Conservation (phyloP, 208 protist genomes). For the Crithidia bombi region DNA sequence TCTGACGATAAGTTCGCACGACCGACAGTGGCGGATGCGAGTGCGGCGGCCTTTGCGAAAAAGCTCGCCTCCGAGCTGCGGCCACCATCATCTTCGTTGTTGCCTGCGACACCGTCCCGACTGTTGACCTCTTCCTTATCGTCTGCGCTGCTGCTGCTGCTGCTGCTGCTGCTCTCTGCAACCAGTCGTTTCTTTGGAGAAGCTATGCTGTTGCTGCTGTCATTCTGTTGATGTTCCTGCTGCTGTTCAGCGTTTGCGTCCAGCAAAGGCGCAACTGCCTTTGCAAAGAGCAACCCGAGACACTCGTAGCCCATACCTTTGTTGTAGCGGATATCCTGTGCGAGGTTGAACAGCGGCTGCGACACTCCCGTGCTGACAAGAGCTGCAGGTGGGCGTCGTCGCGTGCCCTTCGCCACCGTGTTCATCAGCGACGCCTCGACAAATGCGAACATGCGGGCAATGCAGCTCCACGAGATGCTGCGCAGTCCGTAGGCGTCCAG, state of each 20-base stretch:
- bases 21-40: slow-evolving; percentile 17
- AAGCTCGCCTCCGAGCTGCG: slow-evolving; percentile 23
- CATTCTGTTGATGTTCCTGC: not conserved
- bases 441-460: slow-evolving; percentile 66
- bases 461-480: slow-evolving; percentile 62
- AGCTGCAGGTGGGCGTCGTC: not conserved
- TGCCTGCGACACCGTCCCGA: not conserved
- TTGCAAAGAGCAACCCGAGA: slow-evolving; percentile 84
- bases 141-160: not conserved
- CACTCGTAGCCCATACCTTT: slow-evolving; percentile 87
- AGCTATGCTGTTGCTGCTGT: too few species aligned
- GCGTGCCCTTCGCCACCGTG: not conserved
- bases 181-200: not conserved
- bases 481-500: slow-evolving; percentile 66
- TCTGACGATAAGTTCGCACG: slow-evolving; percentile 20
- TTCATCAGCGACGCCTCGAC: slow-evolving; percentile 50
- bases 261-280: slow-evolving; percentile 78
- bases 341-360: slow-evolving; percentile 51
- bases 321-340: slow-evolving; percentile 86
- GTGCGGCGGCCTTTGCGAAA: slow-evolving; percentile 25
- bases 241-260: slow-evolving; percentile 8
- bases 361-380: not conserved
- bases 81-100: slow-evolving; percentile 4
- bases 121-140: slow-evolving; percentile 7
- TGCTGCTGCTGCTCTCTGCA: slow-evolving; percentile 6